Base-by-base conservation (phyloP, 2,329 filamentous ascomycete genomes). In the Stachybotrys chlorohalonatus region DNA sequence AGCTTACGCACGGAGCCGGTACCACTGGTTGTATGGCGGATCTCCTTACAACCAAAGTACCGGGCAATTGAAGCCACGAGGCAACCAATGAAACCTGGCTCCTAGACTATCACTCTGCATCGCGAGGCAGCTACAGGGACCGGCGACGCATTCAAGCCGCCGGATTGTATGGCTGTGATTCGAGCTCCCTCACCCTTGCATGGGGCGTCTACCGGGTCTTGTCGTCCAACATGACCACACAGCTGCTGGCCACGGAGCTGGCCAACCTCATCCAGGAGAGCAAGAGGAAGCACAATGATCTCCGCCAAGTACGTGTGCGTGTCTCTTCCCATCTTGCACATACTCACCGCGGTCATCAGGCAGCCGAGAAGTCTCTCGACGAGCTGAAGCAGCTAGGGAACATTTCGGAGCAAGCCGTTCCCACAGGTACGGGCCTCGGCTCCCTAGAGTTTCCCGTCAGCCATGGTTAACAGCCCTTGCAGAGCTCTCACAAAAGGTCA, bases 251-350 rank as follows among this genome's bases (percentile, higher is more conserved):
- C 67, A 86, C 89, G 56, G 92, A 96, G 81, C 83, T 96, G 70
- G 83, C 87, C 66, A 95, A 90, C 74, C 83, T 96, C 69, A 87
- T 96, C 64, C 90, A 95, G 72, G 94, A 99, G 76, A 94, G 92
- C 68, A 97, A 95, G 74, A 84, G 93, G 65, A 97, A 95, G 73
- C 87, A 96, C 71, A 84, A 87, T 62, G 94, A 97, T 65, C 79
- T 99, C 53, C 85, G 89, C 75, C 89, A 88, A 80, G 88, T 87
- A 73, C 64, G 80, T 70, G 55, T 24, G 42, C 47, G 36, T 47
- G 48, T 17, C 31, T 32, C 17, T 17, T 24, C 52, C 13, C 49
- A 39, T 46, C 3, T 13, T 36, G 15, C 5, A 47, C 8, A 5
- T 17, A 5, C 31, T 56, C 39, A 52, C 57, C 56, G 13, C 13